A percentile compares a stretch with the other conserved stretches of the same genome.
Evolutionary conservation across 1,139 yeast genomes (phyloP).

Genomic region (Debaryomyces subglobosus): DNA sequence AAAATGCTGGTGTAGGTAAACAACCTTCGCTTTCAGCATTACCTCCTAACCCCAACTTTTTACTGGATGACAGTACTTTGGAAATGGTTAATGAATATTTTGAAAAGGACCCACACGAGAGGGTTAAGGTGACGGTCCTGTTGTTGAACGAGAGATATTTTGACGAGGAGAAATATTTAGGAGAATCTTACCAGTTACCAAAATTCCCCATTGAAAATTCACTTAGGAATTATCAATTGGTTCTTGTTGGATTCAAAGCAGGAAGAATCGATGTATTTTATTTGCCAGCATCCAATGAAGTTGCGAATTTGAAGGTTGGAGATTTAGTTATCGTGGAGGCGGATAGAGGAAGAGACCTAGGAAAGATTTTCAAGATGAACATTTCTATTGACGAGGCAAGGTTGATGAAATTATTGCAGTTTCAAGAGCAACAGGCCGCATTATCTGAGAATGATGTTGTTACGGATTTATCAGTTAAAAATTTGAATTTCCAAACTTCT

Average conservation of each 20-base stretch:
- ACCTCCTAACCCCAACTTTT: slow-evolving; percentile 2
- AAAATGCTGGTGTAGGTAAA: background rate
- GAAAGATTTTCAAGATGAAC: slow-evolving; percentile 69
- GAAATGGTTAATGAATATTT: slow-evolving; percentile 40
- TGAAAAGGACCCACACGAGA: slow-evolving; percentile 40
- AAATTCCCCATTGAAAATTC: slow-evolving; percentile 44
- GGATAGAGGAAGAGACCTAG: slow-evolving; percentile 93
- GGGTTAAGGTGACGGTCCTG: slow-evolving; percentile 40
- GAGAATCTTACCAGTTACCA: slow-evolving; percentile 42
- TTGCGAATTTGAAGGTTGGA: slow-evolving; percentile 44
- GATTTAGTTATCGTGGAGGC: slow-evolving; percentile 95
- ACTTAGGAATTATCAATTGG: slow-evolving; percentile 40
- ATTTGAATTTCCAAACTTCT: slow-evolving; percentile 18
- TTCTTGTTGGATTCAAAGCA: slow-evolving; percentile 81
- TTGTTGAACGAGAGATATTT: slow-evolving; percentile 28
- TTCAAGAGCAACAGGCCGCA: slow-evolving; percentile 61
- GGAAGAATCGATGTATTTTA: slow-evolving; percentile 85
- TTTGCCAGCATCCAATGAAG: slow-evolving; percentile 46
- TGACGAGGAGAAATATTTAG: slow-evolving; percentile 32
- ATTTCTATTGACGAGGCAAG: slow-evolving; percentile 69
- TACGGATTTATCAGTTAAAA: slow-evolving; percentile 29
- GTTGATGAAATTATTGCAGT: slow-evolving; percentile 54
- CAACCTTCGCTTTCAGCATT: slow-evolving; percentile 5
- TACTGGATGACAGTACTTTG: slow-evolving; percentile 15
- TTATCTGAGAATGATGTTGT: slow-evolving; percentile 30